Base-by-base conservation (phyloP, 1,139 yeast genomes). In the Blastobotrys persicus region DNA sequence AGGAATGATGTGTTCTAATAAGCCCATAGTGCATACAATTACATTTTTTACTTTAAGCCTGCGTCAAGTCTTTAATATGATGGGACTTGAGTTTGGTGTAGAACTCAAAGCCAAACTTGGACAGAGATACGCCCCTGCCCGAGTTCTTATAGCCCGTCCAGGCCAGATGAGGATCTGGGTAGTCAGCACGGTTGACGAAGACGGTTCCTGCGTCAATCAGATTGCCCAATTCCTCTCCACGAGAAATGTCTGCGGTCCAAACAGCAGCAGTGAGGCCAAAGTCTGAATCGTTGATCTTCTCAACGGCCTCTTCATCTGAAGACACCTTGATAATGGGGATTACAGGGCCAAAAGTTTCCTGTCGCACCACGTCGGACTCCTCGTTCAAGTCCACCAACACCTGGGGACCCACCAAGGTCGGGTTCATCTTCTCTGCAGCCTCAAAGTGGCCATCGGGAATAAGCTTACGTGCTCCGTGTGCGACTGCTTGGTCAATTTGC, bases 121-220 rank as follows among this genome's bases (percentile, higher is more conserved):
- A 58, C 32, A 68, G 56, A 13, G 68, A 59, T 11, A 67, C 69
- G 1, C 96, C 96, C 50, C 88, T 78, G 54, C 96, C 96, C 63
- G 88, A 80, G 79, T 80, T 74, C 71, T 88, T 88, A 62, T 75
- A 77, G 40, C 87, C 87, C 57, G 96, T 95, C 72, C 91, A 88
- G 52, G 96, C 96, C 54, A 86, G 77, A 55, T 79, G 80, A 42
- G 78, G 73, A 61, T 85, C 94, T 37, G 88, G 85, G 66, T 85
- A 91, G 64, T 88, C 89, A 43, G 94, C 83, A 7, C 92, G 79
- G 74, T 88, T 87, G 61, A 87, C 81, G 85, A 88, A 88, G 52
- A 87, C 81, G 55, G 92, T 86, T 60, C 96, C 96, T 17, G 95
- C 85, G 56, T 83, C 84, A 51, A 88, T 67, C 61, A 76, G 75